Conservation (phyloP, 805 yeast species). For the Kockiozyma suomiensis region DNA sequence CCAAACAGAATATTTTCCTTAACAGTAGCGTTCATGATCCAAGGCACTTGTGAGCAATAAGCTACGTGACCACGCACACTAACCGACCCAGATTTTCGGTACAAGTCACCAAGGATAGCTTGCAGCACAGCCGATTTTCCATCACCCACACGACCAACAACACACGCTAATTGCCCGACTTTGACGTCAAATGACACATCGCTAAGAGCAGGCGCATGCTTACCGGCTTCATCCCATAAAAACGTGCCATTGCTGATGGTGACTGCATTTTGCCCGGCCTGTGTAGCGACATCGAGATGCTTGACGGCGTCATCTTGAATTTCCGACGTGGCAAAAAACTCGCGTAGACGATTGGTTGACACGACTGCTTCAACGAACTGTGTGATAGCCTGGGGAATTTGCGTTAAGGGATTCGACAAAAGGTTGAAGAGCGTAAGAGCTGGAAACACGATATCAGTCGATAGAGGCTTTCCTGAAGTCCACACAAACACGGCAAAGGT, state of each 20-base stretch:
- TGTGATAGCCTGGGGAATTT: conserved; percentile 86
- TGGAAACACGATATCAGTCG: conserved; percentile 86
- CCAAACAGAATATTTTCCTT: conserved; percentile 90
- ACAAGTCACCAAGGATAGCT: conserved; percentile 78
- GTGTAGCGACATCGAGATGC: conserved; percentile 60
- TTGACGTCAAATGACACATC: conserved; percentile 62
- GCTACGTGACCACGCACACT: conserved; percentile 76
- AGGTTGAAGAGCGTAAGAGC: conserved; percentile 86
- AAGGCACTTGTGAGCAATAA: conserved; percentile 88
- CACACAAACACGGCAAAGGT: conserved; percentile 82
- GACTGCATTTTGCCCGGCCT: conserved; percentile 63
- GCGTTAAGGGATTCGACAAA: conserved; percentile 85
- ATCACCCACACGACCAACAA: conserved; percentile 88
- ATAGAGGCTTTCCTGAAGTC: conserved; percentile 63
- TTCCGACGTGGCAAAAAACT: conserved; percentile 70
- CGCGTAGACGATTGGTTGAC: conserved; percentile 58
- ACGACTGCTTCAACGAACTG: conserved; percentile 80
- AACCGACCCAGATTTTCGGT: conserved; percentile 72
- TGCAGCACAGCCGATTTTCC: conserved; percentile 86
- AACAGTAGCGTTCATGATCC: conserved; percentile 95
- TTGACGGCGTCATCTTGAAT: conserved; percentile 75
- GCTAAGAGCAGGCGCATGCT: conserved; percentile 58
- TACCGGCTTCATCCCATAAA: conserved; percentile 71
- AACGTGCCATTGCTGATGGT: conserved; percentile 43
- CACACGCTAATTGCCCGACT: conserved; percentile 77